Evolutionary conservation across 805 yeast species (phyloP).

Genomic region (Ogataea populi-albae): DNA sequence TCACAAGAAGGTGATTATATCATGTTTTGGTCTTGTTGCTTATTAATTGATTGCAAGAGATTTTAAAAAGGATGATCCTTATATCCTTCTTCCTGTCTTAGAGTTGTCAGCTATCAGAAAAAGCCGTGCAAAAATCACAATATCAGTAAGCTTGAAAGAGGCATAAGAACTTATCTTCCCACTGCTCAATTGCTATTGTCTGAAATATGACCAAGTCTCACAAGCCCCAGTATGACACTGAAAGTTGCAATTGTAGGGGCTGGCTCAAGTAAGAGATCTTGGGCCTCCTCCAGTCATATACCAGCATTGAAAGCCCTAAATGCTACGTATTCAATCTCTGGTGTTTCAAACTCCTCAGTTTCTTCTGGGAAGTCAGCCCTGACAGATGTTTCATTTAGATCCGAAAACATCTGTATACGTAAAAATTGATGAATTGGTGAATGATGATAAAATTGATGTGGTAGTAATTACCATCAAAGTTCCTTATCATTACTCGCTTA

Average conservation of each 20-base stretch:
- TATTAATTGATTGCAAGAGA: too few relatives aligned
- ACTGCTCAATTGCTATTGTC: too few relatives aligned
- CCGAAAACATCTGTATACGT: background rate
- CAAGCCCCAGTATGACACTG: too few relatives aligned
- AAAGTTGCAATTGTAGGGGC: slow-evolving; percentile 2
- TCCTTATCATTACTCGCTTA: slow-evolving; percentile 3
- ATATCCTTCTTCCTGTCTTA: too few relatives aligned
- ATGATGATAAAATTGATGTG: slow-evolving; percentile 1
- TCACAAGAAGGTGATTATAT: too few relatives aligned
- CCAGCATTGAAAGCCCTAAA: slow-evolving; percentile 1
- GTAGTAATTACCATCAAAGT: slow-evolving; percentile 6
- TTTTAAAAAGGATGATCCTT: too few relatives aligned
- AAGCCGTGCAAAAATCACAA: too few relatives aligned
- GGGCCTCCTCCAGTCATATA: slow-evolving; percentile 1
- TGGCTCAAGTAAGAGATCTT: background rate
- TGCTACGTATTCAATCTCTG: slow-evolving; percentile 1
- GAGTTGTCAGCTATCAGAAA: too few relatives aligned
- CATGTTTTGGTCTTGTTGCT: too few relatives aligned
- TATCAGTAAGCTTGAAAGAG: too few relatives aligned
- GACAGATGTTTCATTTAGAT: background rate
- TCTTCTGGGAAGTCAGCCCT: slow-evolving; percentile 2
- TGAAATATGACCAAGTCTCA: too few relatives aligned
- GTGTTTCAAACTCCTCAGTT: slow-evolving; percentile 4
- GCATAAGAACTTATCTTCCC: too few relatives aligned
- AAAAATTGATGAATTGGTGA: slow-evolving; percentile 1